A percentile compares a stretch with the other conserved stretches of the same genome.
phyloP scores from a whole-genome alignment of 192 early-diverging fungal genomes.

The Phlyctochytrium bullatum region DNA sequence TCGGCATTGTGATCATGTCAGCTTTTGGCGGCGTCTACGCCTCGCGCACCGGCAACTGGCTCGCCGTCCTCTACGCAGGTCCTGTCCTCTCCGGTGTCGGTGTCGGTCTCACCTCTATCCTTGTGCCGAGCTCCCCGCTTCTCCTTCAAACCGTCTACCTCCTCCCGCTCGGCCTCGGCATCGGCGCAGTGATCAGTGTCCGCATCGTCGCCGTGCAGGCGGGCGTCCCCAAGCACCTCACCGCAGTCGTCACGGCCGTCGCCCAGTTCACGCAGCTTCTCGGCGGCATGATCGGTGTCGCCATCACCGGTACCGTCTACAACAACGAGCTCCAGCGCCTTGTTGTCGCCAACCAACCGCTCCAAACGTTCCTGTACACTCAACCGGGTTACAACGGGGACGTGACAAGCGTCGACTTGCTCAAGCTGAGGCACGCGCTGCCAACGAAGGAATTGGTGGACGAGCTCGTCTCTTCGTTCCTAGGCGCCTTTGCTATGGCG shows the following conservation, averaged over 20 bases:
- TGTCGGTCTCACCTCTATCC: background rate
- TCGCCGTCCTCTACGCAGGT: background rate
- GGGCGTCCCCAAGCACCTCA: background rate
- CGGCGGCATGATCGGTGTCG: background rate
- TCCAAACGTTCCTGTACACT: background rate
- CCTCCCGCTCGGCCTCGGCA: background rate
- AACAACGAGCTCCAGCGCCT: background rate
- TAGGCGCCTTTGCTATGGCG: background rate
- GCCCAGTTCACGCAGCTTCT: background rate
- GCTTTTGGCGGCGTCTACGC: background rate
- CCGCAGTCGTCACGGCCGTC: background rate
- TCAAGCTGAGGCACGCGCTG: conserved; percentile 10
- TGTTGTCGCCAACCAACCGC: background rate
- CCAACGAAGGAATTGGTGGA: background rate
- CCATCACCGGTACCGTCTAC: background rate
- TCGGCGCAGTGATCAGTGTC: background rate
- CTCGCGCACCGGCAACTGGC: background rate
- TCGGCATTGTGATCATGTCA: background rate
- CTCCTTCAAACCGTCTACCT: background rate
- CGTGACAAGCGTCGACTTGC: background rate
- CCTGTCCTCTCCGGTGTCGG: background rate
- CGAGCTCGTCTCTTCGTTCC: background rate
- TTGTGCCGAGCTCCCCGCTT: background rate
- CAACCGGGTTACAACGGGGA: background rate
- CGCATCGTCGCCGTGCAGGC: background rate